Evolutionary conservation across 2,329 filamentous ascomycete genomes (phyloP), one percentile per base, ranked within the genome.

Genomic region (Hymenoscyphus scutula): DNA sequence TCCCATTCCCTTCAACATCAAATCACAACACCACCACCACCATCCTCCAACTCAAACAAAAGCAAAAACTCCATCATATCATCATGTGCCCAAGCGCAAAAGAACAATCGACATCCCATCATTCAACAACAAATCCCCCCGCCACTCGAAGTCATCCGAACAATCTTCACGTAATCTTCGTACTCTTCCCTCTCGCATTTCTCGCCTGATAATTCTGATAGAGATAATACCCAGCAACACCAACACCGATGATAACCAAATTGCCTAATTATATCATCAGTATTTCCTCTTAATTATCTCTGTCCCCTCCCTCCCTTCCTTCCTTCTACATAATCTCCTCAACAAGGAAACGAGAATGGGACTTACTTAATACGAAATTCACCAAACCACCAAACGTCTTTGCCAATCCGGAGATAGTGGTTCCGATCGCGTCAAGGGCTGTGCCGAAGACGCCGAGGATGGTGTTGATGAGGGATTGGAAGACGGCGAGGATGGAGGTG

Each of bases 341-440:
- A n/a, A 11, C 11, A 3, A 17, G 10, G 11, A 11, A 19, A 30
- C 2, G 15, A 17, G 25, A 38, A n/a, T n/a, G n/a, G 1, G 15
- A 37, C 70, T 62, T 65, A 73, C 72, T 68, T 32, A 73, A 53
- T 5, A 74, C n/a, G 61, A 74, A 74, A 58, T 71, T 72, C 15
- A 71, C 8, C 27, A 73, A 51, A 3, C 68, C 72, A 53, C 71
- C 68, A 53, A 71, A 71, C 1, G 70, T 72, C 29, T 73, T 69
- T 15, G 65, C 68, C 6, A 74, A 27, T 5, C 70, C 68, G 17
- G 66, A 63, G 23, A 70, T 60, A n/a, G 65, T 64, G 1, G 69
- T 69, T 34, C 69, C 67, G 11, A 70, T n/a, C 1, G 68, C 62
- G 1, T 64, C 19, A 51, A 73, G 65, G 8, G 65, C n/a, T 5